Conservation (phyloP, 2,329 filamentous ascomycete species). For the Apiospora marii region DNA sequence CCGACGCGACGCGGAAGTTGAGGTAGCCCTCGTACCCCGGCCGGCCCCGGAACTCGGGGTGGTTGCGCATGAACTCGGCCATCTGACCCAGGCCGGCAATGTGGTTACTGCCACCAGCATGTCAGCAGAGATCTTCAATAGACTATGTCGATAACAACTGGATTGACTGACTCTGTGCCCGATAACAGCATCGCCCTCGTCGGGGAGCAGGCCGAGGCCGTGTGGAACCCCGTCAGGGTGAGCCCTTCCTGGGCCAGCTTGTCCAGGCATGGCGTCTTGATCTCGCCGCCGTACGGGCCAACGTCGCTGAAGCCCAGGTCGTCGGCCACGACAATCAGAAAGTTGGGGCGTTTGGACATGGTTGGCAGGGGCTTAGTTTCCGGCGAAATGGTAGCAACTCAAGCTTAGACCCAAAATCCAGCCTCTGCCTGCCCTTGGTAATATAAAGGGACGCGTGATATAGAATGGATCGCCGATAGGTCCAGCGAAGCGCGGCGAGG, state of each 20-base stretch:
- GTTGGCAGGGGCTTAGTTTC: neutral
- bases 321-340: slow-evolving; percentile 66
- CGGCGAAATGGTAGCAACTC: neutral
- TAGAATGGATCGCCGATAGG: neutral
- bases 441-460: neutral
- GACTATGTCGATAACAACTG: too few relatives aligned
- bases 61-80: slow-evolving; percentile 50
- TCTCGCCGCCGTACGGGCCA: slow-evolving; percentile 66
- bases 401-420: neutral
- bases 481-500: neutral
- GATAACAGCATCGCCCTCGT: slow-evolving; percentile 73
- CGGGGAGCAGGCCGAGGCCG: slow-evolving; percentile 70
- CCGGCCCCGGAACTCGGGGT: slow-evolving; percentile 53
- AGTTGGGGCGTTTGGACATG: slow-evolving; percentile 57
- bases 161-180: slow-evolving; percentile 52
- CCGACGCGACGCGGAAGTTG: slow-evolving; percentile 64
- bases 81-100: slow-evolving; percentile 66
- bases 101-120: slow-evolving; percentile 49
- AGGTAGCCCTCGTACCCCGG: slow-evolving; percentile 71
- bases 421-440: neutral
- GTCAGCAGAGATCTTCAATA: neutral
- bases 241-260: slow-evolving; percentile 58
- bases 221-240: slow-evolving; percentile 70
- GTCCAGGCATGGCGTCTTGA: slow-evolving; percentile 66
- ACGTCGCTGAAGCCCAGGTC: slow-evolving; percentile 69